phyloP scores from a whole-genome alignment of 176 grass and related monocot genomes.

The Cenchrus purpureus region DNA sequence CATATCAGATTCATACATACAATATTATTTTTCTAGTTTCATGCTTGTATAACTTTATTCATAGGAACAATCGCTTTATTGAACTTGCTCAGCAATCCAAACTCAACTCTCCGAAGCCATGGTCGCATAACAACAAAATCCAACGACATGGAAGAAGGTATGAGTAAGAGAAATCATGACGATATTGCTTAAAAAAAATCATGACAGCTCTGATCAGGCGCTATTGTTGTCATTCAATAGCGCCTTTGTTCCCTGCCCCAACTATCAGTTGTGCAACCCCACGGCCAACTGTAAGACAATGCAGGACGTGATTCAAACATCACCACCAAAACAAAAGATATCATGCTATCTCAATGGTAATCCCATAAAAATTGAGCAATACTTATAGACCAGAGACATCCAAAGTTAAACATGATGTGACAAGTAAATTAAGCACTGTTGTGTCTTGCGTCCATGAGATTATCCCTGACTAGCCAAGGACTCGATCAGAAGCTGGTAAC shows the following conservation, averaged over 20 bases:
- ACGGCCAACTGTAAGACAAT: not conserved
- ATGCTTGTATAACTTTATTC: no score
- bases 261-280: not conserved
- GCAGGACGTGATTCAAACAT: not conserved
- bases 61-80: no score
- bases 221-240: not conserved
- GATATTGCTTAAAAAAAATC: not conserved
- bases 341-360: not conserved
- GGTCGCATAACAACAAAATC: no score
- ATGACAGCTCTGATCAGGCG: not conserved
- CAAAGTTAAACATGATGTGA: slow-evolving; percentile 39
- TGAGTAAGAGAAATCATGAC: no score
- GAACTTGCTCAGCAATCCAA: no score
- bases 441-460: not conserved
- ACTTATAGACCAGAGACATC: slow-evolving; percentile 26
- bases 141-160: no score
- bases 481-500: slow-evolving; percentile 89
- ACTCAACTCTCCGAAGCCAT: no score
- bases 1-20: no score
- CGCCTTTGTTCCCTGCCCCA: not conserved
- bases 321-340: not conserved
- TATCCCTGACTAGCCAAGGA: slow-evolving; percentile 64
- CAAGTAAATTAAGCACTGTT: slow-evolving; percentile 30
- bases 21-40: no score
- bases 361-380: slow-evolving; percentile 27